Conservation (phyloP, 148 eudicot species). For the Rhododendron simsii region DNA sequence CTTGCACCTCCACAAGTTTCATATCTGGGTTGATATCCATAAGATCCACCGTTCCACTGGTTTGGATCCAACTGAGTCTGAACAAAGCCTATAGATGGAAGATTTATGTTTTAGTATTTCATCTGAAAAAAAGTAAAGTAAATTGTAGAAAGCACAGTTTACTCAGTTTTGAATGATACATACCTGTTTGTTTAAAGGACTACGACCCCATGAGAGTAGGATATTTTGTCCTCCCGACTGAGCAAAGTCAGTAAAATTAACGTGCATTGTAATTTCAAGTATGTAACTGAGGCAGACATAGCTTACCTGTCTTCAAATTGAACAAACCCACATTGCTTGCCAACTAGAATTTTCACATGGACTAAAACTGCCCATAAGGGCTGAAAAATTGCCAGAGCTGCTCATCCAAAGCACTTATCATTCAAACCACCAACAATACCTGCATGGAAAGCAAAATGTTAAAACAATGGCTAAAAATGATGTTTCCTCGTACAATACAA, state of each 20-base stretch:
- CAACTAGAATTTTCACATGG: conserved; percentile 82
- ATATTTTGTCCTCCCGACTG: conserved; percentile 39
- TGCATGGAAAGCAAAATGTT: conserved; percentile 2
- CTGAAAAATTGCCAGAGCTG: conserved; percentile 68
- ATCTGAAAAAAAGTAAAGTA: not conserved
- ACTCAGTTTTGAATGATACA: not conserved
- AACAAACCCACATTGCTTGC: conserved; percentile 91
- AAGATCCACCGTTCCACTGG: conserved; percentile 68
- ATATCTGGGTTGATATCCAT: conserved; percentile 75
- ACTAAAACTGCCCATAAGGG: conserved; percentile 60
- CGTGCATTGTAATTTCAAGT: not conserved
- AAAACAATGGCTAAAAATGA: not conserved
- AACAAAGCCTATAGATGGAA: conserved; percentile 15
- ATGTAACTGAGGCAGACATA: not conserved
- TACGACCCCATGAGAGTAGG: conserved; percentile 93
- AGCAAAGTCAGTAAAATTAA: not conserved
- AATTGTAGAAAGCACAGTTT: not conserved
- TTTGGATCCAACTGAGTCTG: conserved; percentile 61
- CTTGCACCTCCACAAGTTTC: conserved; percentile 63
- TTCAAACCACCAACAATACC: conserved; percentile 70
- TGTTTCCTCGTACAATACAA: too few species aligned
- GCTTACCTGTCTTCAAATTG: conserved; percentile 74
- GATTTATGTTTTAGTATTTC: not conserved
- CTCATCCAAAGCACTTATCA: conserved; percentile 65
- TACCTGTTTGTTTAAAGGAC: conserved; percentile 78